Evolutionary conservation across 129 eudicot species (phyloP).

Genomic region (Chrysanthemum seticuspe): DNA sequence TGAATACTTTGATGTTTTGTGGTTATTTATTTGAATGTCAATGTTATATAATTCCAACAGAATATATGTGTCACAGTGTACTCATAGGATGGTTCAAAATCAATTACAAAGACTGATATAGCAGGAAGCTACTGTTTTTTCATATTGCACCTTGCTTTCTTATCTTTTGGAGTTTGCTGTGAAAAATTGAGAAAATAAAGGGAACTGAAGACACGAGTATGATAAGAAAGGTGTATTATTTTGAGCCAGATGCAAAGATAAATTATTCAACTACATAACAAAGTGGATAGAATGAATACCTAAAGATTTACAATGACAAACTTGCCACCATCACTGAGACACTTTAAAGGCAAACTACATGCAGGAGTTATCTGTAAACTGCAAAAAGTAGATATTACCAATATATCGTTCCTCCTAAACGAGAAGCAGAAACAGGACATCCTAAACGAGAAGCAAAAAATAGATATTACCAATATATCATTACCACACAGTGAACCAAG

Average conservation of each 20-base stretch:
- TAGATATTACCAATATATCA: no score
- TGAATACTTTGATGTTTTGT: no score
- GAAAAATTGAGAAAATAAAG: conserved; percentile 16
- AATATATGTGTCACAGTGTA: background rate
- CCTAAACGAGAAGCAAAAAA: background rate
- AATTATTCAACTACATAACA: background rate
- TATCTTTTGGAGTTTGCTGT: conserved; percentile 96
- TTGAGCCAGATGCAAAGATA: background rate
- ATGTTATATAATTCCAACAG: no score
- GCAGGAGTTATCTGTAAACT: conserved; percentile 92
- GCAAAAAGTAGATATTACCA: conserved; percentile 30
- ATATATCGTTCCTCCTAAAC: conserved; percentile 9
- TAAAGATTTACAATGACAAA: conserved; percentile 86
- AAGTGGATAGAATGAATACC: conserved; percentile 39
- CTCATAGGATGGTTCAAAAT: background rate
- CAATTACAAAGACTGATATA: background rate
- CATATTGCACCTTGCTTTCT: conserved; percentile 75
- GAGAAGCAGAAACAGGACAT: background rate
- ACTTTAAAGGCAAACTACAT: conserved; percentile 77
- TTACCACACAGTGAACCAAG: background rate
- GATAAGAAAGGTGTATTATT: background rate
- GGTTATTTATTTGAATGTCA: no score
- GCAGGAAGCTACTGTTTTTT: background rate
- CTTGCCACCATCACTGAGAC: conserved; percentile 73
- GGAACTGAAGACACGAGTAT: no score